A percentile compares a stretch with the other conserved stretches of the same genome.
Conservation (phyloP, 148 eudicot species). For the Cornus florida region DNA sequence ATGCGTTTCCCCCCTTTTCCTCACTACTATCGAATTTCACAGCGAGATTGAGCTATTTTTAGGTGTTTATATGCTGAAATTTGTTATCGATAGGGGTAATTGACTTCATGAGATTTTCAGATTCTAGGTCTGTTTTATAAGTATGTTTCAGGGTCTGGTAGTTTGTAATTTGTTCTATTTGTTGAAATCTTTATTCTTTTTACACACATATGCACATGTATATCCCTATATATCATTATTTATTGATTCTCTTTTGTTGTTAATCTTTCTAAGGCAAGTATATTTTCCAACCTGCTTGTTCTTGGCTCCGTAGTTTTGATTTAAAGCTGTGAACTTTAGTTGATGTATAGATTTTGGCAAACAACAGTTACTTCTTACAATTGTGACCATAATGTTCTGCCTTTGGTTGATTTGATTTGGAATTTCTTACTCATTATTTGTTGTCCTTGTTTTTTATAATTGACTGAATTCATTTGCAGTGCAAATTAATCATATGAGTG, state of each 20-base stretch:
- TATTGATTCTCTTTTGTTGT: no score
- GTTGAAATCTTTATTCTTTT: background rate
- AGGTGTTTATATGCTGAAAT: no score
- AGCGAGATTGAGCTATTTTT: no score
- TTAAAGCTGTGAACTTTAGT: background rate
- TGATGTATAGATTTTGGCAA: background rate
- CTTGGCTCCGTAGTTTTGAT: background rate
- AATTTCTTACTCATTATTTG: background rate
- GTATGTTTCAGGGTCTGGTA: no score
- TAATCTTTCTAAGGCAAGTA: background rate
- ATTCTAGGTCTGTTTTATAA: background rate
- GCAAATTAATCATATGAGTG: conserved; percentile 14
- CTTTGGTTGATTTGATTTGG: background rate
- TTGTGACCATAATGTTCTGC: background rate
- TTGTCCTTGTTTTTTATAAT: background rate
- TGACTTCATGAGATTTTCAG: background rate
- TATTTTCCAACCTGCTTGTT: background rate
- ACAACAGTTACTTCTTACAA: background rate
- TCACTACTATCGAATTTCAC: no score
- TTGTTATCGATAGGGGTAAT: background rate
- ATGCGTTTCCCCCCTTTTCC: no score
- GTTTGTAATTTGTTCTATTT: no score
- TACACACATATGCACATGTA: background rate
- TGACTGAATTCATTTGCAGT: conserved; percentile 2
- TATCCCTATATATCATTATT: no score